Base-by-base conservation (phyloP, 345 rosid species). In the Excoecaria agallocha region DNA sequence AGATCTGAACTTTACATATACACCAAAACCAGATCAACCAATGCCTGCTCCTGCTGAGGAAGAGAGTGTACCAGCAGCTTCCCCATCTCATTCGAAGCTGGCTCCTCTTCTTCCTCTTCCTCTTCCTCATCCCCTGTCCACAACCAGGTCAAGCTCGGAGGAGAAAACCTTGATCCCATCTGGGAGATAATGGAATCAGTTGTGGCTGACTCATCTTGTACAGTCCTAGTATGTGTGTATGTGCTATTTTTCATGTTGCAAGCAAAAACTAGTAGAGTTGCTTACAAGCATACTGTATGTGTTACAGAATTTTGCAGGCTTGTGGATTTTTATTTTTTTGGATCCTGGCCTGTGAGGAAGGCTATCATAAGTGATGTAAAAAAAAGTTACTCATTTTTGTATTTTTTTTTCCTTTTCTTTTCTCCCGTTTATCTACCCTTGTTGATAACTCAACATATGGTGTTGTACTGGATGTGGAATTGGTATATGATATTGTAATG, bases 1-100 rank as follows among this genome's bases (percentile, higher is more conserved):
- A 82, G 98, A 91, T 41, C 90, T 95, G 8, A 82, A 84, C 86
- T 95, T 95, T 81, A 87, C 75, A 64, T 87, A 84, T 87, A 82
- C 84, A 24, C 88, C 88, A 10, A 89, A 83, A 77, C 81, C 83
- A 25, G 80, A 30, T 70, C 70, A 84, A 55, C 80, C 83, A 65
- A 43, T 37, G 16, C 78, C 84, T 60, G 75, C 24, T 39, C 74
- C 83, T 17, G 84, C 77, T 0, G 70, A 58, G 43, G 82, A 80
- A 70, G 81, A 80, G 70, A 55, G 20, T n/a, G 45, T 39, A 25
- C 76, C 70, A 24, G 51, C 81, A 6, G 68, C 66, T 50, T 63
- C 68, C 15, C 68, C 79, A 17, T 80, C 81, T 61, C 76, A 50
- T 43, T 69, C 78, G 9, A 57, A 16, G 8, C 11, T 59, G 0